Percentiles rank a stretch among this genome's conserved stretches.
Evolutionary conservation across 352 stramenopile species (phyloP).

Genomic region (Globisporangium parvum): DNA sequence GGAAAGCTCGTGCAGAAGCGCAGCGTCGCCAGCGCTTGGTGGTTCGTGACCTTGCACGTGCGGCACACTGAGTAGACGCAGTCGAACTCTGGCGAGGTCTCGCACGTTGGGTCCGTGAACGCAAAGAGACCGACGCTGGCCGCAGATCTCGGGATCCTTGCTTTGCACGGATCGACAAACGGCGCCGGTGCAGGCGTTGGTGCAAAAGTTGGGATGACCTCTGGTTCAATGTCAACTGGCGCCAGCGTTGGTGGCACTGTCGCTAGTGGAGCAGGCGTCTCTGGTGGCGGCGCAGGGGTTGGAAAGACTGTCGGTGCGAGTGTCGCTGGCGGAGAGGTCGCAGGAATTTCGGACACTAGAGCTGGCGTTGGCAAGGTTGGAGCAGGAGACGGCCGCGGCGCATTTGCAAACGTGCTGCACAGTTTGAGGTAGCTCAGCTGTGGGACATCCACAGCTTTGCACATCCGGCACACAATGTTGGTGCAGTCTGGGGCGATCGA

Average conservation of each 20-base stretch:
- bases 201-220: background rate
- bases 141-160: background rate
- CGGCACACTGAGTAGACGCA: slow-evolving; percentile 1
- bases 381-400: background rate
- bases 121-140: slow-evolving; percentile 1
- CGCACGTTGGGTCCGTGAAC: slow-evolving; percentile 3
- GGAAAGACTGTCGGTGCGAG: no score
- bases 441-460: background rate
- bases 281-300: background rate
- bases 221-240: background rate
- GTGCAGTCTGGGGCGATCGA: background rate
- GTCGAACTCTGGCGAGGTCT: background rate
- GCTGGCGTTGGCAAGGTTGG: no score
- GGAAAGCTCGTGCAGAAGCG: background rate
- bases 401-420: background rate
- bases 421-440: background rate
- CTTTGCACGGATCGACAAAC: background rate
- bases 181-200: background rate
- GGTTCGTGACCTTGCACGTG: slow-evolving; percentile 1
- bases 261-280: background rate
- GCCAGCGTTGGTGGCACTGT: background rate
- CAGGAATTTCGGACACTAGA: no score
- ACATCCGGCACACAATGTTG: slow-evolving; percentile 1
- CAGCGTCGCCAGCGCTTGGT: background rate
- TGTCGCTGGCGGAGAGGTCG: no score